Percentiles rank a stretch among this genome's conserved stretches.
Evolutionary conservation across 2,329 filamentous ascomycete genomes (phyloP).

Genomic region (Nemania bipapillata): DNA sequence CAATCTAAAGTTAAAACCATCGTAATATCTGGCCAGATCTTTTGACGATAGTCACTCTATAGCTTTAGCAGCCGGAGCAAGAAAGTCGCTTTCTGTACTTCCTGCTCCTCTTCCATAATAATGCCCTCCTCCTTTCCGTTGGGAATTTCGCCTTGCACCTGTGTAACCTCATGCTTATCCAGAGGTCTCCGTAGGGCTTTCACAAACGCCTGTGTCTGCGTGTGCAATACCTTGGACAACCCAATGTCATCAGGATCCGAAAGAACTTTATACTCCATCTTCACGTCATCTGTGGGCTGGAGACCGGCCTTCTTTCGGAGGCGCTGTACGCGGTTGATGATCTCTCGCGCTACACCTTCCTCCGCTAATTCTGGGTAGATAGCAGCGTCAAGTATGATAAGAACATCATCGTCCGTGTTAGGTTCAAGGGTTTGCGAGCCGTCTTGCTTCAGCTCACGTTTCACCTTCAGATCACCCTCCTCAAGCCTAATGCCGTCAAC

Average conservation of each 20-base stretch:
- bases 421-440: conserved; percentile 81
- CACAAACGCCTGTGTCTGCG: conserved; percentile 74
- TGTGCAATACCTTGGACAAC: conserved; percentile 74
- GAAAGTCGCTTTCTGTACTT: conserved; percentile 84
- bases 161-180: conserved; percentile 72
- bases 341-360: conserved; percentile 89
- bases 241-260: conserved; percentile 82
- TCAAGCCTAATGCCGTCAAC: conserved; percentile 88
- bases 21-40: conserved; percentile 2
- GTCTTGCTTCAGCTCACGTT: conserved; percentile 79
- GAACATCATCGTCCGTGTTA: conserved; percentile 87
- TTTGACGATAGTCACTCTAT: conserved; percentile 53
- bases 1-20: conserved; percentile 1
- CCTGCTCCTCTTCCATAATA: conserved; percentile 85
- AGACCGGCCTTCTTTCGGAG: conserved; percentile 93
- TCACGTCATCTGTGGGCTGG: conserved; percentile 90
- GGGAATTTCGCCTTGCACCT: conserved; percentile 67
- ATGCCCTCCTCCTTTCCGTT: conserved; percentile 65
- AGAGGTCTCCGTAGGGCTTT: conserved; percentile 81
- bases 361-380: conserved; percentile 86
- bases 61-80: conserved; percentile 79
- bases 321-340: conserved; percentile 91
- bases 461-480: conserved; percentile 84
- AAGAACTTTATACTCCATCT: conserved; percentile 89
- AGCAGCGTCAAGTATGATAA: conserved; percentile 87